phyloP scores from a whole-genome alignment of 176 grass and related monocot genomes.

The Zizania latifolia region DNA sequence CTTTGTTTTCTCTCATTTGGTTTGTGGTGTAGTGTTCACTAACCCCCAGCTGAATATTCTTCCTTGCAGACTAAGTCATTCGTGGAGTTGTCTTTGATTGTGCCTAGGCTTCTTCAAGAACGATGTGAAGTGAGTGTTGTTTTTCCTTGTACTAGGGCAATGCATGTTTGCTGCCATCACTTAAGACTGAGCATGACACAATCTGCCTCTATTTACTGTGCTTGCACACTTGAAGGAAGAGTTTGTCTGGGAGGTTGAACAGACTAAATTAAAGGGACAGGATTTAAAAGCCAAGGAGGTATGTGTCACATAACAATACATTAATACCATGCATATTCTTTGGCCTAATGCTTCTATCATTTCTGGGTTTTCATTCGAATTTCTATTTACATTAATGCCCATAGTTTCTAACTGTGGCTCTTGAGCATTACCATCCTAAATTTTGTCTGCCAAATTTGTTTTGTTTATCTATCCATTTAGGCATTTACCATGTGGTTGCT shows the following conservation, averaged over 20 bases:
- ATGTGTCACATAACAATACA: constrained; percentile 3
- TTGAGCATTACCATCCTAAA: constrained; percentile 1
- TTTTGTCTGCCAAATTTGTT: background rate
- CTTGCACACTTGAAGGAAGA: constrained; percentile 67
- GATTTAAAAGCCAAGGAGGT: constrained; percentile 96
- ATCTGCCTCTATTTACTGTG: constrained; percentile 23
- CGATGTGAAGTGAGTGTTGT: constrained; percentile 80
- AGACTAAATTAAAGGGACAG: constrained; percentile 79
- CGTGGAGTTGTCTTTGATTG: constrained; percentile 57
- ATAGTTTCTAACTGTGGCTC: background rate
- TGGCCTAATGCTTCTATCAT: background rate
- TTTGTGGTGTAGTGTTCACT: background rate
- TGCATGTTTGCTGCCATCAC: background rate
- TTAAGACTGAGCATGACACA: constrained; percentile 27
- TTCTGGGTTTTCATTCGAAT: background rate
- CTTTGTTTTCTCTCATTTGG: constrained; percentile 9
- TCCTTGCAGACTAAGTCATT: constrained; percentile 70
- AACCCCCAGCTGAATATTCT: constrained; percentile 17
- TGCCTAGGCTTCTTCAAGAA: constrained; percentile 86
- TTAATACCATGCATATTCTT: constrained; percentile 1
- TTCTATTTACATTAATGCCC: background rate
- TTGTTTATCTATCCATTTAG: background rate
- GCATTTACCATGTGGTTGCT: constrained; percentile 9
- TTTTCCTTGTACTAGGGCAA: constrained; percentile 21
- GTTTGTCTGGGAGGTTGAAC: constrained; percentile 89